Evolutionary conservation across 768 basidiomycete species (phyloP).

Genomic region (Tulasnella sp.): DNA sequence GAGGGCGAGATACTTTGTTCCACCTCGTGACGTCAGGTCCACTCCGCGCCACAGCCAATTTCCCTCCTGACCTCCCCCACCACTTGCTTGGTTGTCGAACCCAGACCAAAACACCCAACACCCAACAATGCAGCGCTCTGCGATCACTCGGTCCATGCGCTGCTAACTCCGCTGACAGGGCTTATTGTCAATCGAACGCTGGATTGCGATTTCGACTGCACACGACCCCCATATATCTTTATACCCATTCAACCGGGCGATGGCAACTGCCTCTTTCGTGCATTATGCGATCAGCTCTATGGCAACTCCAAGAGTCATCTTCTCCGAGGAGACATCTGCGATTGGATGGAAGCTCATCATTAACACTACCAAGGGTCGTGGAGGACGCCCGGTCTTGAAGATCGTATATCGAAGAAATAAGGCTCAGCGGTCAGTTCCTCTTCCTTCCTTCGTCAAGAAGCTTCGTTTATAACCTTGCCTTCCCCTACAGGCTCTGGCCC

Average conservation of each 20-base stretch:
- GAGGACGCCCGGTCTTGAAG: slow-evolving; percentile 74
- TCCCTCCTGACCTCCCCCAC: background rate
- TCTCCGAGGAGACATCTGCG: slow-evolving; percentile 68
- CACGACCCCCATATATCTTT: slow-evolving; percentile 22
- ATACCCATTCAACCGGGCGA: slow-evolving; percentile 30
- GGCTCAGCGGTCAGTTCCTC: slow-evolving; percentile 54
- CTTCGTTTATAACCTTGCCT: background rate
- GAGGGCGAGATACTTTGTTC: too few species aligned
- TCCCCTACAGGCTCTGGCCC: background rate
- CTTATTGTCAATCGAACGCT: slow-evolving; percentile 63
- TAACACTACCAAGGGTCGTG: slow-evolving; percentile 75
- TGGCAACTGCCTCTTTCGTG: slow-evolving; percentile 91
- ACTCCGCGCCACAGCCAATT: background rate
- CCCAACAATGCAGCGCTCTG: slow-evolving; percentile 70
- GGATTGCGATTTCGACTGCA: background rate
- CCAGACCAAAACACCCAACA: slow-evolving; percentile 56
- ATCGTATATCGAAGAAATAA: slow-evolving; percentile 67
- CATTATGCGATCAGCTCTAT: slow-evolving; percentile 78
- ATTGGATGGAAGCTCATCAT: slow-evolving; percentile 65
- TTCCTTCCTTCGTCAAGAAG: background rate
- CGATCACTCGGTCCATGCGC: slow-evolving; percentile 75
- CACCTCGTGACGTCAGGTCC: too few species aligned
- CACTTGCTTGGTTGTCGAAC: slow-evolving; percentile 34
- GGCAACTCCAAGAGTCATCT: slow-evolving; percentile 64
- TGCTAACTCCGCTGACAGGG: slow-evolving; percentile 62